A percentile compares a stretch with the other conserved stretches of the same genome.
Evolutionary conservation across 2,329 filamentous ascomycete genomes (phyloP).

Genomic region (Venturia effusa): DNA sequence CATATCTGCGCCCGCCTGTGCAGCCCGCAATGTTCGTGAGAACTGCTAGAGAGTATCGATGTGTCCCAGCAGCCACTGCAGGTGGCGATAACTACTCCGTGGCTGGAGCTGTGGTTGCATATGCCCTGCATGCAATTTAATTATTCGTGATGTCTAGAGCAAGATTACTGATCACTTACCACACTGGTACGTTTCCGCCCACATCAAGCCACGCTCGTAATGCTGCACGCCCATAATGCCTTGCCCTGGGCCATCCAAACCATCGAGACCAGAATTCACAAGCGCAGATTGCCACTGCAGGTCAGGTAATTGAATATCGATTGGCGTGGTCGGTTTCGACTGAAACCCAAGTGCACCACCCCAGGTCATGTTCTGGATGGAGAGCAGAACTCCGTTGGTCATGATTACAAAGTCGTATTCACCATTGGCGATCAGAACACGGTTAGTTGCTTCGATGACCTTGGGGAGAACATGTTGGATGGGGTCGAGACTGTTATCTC

Average conservation of each 20-base stretch:
- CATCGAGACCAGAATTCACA: constrained; percentile 9
- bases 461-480: constrained; percentile 15
- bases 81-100: constrained; percentile 2
- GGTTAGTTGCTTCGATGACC: constrained; percentile 13
- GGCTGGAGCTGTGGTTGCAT: constrained; percentile 12
- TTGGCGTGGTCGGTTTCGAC: constrained; percentile 8
- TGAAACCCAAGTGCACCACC: constrained; percentile 14
- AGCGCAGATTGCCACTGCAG: constrained; percentile 14
- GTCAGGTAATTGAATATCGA: constrained; percentile 14
- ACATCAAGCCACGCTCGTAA: constrained; percentile 10
- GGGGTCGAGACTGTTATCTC: constrained; percentile 14
- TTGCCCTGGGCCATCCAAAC: constrained; percentile 9
- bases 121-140: constrained; percentile 33
- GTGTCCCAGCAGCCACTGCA: constrained; percentile 9
- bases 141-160: neutral
- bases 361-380: constrained; percentile 17
- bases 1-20: neutral
- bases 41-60: neutral
- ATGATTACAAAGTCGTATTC: constrained; percentile 13
- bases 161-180: neutral
- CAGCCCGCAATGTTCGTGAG: neutral
- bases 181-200: constrained; percentile 7
- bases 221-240: constrained; percentile 11
- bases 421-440: constrained; percentile 13
- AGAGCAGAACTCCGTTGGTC: constrained; percentile 11